A percentile compares a stretch with the other conserved stretches of the same genome.
phyloP scores from a whole-genome alignment of 208 protist species.

The Angomonas deanei region DNA sequence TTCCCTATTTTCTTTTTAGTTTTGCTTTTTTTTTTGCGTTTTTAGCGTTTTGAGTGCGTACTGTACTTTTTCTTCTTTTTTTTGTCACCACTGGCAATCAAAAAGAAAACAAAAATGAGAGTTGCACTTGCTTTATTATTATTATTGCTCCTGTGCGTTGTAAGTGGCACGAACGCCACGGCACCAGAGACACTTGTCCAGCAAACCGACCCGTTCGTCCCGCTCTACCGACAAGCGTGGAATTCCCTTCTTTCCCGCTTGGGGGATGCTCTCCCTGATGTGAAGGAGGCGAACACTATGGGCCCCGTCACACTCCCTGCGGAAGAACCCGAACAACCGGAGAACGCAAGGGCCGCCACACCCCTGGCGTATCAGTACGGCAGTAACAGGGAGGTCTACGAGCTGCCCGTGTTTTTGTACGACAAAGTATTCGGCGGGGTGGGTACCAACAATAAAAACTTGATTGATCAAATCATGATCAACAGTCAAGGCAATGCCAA shows the following conservation, averaged over 20 bases:
- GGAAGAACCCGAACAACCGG: not conserved
- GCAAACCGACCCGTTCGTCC: no score
- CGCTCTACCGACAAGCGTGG: no score
- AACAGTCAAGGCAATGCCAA: not conserved
- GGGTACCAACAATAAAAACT: not conserved
- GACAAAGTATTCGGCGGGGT: not conserved
- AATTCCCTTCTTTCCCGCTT: no score
- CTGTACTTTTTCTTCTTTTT: not conserved
- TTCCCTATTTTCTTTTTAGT: not conserved
- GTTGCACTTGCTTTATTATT: no score
- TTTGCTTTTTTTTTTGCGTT: slow-evolving; percentile 9
- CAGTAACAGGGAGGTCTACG: not conserved
- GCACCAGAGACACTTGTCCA: no score
- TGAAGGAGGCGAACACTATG: no score
- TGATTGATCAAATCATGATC: not conserved
- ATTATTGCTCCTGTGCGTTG: no score
- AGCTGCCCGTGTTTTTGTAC: not conserved
- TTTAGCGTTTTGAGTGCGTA: not conserved
- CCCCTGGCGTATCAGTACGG: not conserved
- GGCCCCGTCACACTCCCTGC: not conserved
- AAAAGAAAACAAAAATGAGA: not conserved
- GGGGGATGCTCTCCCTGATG: no score
- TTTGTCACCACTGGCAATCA: not conserved
- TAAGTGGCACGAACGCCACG: no score
- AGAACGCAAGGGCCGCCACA: not conserved